Conservation (phyloP, 257 asterid species). For the Ehretia macrophylla region DNA sequence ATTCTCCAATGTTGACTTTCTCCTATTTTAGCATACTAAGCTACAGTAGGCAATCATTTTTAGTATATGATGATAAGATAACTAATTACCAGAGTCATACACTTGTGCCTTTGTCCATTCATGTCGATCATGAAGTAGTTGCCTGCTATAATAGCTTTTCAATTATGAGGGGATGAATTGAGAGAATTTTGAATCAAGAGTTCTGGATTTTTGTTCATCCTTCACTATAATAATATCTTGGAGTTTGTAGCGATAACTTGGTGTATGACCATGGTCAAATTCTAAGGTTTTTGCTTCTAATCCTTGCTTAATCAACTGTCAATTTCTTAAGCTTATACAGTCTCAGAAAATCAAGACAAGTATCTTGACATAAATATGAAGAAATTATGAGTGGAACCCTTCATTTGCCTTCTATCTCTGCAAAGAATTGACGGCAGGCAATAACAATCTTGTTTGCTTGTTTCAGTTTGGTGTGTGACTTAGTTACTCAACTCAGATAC, state of each 20-base stretch:
- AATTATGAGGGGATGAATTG: too few species aligned
- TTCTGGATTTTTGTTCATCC: too few species aligned
- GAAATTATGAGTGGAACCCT: background rate
- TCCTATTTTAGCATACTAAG: too few species aligned
- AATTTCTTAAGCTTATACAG: too few species aligned
- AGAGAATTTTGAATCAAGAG: too few species aligned
- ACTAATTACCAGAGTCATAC: background rate
- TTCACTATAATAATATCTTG: too few species aligned
- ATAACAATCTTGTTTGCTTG: background rate
- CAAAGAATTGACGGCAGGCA: background rate
- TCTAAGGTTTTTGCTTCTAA: background rate
- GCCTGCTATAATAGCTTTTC: background rate
- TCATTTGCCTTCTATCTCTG: too few species aligned
- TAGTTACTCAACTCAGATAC: constrained; percentile 1
- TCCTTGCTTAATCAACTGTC: too few species aligned
- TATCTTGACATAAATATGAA: background rate
- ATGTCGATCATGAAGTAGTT: background rate
- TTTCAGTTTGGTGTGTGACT: constrained; percentile 13
- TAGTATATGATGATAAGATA: too few species aligned
- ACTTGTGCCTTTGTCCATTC: background rate
- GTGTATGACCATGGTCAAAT: background rate
- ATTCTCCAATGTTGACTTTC: too few species aligned
- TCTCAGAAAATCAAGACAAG: background rate
- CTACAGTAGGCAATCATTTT: too few species aligned
- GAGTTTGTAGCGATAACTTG: too few species aligned